phyloP scores from a whole-genome alignment of 2,329 filamentous ascomycete species.

The Lecanicillium sp. region DNA sequence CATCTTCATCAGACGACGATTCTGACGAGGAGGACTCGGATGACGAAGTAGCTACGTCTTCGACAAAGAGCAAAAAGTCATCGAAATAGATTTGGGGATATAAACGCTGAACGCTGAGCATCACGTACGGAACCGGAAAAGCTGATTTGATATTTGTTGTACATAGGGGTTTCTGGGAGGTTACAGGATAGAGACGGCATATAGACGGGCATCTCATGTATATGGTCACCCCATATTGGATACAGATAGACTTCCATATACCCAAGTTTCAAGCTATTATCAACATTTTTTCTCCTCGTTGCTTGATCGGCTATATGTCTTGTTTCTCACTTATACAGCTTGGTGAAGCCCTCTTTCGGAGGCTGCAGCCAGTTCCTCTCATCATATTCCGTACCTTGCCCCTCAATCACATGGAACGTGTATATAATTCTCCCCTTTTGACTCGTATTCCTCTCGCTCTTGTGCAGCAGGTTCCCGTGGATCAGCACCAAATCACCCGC shows the following conservation, averaged over 20 bases:
- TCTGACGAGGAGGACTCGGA: constrained; percentile 31
- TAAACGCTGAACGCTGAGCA: constrained; percentile 9
- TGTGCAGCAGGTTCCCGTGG: constrained; percentile 91
- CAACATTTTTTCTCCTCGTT: too few relatives aligned
- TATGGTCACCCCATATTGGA: constrained; percentile 8
- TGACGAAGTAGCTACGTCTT: constrained; percentile 18
- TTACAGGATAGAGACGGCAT: constrained; percentile 14
- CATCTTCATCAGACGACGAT: constrained; percentile 32
- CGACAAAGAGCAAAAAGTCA: constrained; percentile 9
- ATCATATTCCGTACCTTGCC: constrained; percentile 68
- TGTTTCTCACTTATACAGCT: constrained; percentile 40
- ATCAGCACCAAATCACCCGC: constrained; percentile 88
- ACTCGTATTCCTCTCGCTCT: constrained; percentile 89
- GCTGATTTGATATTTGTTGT: background rate
- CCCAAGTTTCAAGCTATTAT: constrained; percentile 1
- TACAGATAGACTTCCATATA: constrained; percentile 8
- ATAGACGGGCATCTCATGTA: constrained; percentile 17
- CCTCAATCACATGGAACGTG: constrained; percentile 95
- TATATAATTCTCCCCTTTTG: constrained; percentile 87
- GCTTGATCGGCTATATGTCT: background rate
- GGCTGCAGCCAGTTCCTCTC: constrained; percentile 90
- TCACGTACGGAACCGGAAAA: constrained; percentile 4
- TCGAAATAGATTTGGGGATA: constrained; percentile 9
- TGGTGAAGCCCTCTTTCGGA: constrained; percentile 71
- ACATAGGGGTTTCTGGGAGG: too few relatives aligned